Evolutionary conservation across 2,329 filamentous ascomycete species (phyloP), one percentile per base, ranked within the genome.

Genomic region (Beauveria asiatica): DNA sequence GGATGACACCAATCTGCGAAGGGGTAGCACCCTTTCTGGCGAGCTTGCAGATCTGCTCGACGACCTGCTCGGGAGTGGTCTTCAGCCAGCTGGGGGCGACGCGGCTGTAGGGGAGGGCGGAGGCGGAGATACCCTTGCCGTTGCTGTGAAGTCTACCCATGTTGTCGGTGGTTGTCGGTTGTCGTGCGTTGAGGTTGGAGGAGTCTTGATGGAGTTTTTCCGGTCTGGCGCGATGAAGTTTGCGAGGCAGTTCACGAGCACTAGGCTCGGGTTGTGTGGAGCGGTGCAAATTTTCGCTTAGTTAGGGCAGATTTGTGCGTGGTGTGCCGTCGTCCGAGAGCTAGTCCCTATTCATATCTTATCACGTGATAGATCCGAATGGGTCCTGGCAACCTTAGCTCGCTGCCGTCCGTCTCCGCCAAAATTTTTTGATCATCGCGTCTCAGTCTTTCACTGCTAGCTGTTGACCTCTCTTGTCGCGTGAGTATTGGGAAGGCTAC

Each of bases 71-170:
- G 75, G 94, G 92, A 71, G 92, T 96, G 82, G 91, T 95, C 89
- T 99, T 99, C 80, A 97, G 84, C 94, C 94, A 99, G 70, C 92
- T 85, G 65, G 94, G 93, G 67, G 92, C 78, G 72, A 85, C 87
- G 82, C 94, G 93, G 70, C 91, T 96, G 88, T 97, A 99, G 75
- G 95, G 94, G 80, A 97, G 82, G 74, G 94, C 91, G 66, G 91
- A 96, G 81, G 90, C 81, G 70, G 91, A 92, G 82, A 99, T 99
- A 80, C 94, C 95, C 90, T 97, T 97, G 83, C 94, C 93, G 75
- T 97, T 96, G 86, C 85, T 90, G 88, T 99, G 95, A 88, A 97
- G 88, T 85, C 93, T 88, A 88, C 92, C 91, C 91, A 96, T 96
- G 70, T 79, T 89, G 79, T 73, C 77, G 75, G 75, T 70, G 52